Percentiles rank a stretch among this genome's conserved stretches.
These are phyloP conservation scores for Suillus cothurnatus DNA, from an alignment of 768 basidiomycete species.

Conservation along the genomic window DNA sequence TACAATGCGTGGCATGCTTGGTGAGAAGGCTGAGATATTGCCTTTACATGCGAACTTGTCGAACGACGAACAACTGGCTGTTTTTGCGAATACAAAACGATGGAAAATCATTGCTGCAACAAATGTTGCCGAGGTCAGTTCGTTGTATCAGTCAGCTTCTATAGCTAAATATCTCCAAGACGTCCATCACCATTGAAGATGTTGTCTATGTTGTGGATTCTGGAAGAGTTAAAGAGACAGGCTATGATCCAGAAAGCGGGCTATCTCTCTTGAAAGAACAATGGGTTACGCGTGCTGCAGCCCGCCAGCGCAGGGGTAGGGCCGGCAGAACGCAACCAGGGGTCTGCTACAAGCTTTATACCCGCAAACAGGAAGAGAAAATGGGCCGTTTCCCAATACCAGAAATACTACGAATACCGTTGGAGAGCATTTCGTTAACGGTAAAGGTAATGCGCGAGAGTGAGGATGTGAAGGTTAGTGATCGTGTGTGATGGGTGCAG, in stretches of 20 bases:
- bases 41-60: conserved; percentile 91
- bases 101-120: conserved; percentile 91
- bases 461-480: conserved; percentile 71
- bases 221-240: conserved; percentile 85
- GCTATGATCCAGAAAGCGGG: conserved; percentile 66
- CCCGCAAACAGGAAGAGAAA: conserved; percentile 64
- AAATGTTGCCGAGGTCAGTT: conserved; percentile 83
- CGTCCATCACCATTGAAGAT: conserved; percentile 91
- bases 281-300: conserved; percentile 79
- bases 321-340: conserved; percentile 87
- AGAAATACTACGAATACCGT: conserved; percentile 84
- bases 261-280: conserved; percentile 78
- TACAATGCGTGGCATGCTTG: conserved; percentile 43
- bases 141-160: neutral
- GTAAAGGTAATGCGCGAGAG: conserved; percentile 80
- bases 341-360: conserved; percentile 88
- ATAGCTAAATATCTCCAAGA: conserved; percentile 43
- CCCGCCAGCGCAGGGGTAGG: conserved; percentile 82
- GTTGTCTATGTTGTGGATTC: conserved; percentile 83
- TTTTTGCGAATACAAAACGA: conserved; percentile 62
- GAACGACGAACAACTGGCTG: conserved; percentile 76
- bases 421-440: conserved; percentile 80
- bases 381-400: conserved; percentile 79
- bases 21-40: conserved; percentile 51
- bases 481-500: conserved; percentile 15